Conservation (phyloP, 306 rosid genomes). For the Prunus dulcis region DNA sequence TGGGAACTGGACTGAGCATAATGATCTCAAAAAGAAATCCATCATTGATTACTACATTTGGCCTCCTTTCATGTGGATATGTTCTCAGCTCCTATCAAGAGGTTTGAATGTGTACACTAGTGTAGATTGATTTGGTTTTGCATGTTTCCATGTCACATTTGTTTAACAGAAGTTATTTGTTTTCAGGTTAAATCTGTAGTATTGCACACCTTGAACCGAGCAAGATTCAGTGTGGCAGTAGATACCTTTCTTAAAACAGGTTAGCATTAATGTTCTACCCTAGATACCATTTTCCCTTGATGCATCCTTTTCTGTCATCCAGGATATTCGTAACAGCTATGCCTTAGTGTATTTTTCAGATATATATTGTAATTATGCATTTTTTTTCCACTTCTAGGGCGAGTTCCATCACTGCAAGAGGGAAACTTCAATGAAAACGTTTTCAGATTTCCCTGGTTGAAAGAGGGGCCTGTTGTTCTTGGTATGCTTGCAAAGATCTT, state of each 20-base stretch:
- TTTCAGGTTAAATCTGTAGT: conserved; percentile 90
- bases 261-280: conserved; percentile 12
- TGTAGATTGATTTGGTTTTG: conserved; percentile 1
- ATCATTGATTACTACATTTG: conserved; percentile 73
- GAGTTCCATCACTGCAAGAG: conserved; percentile 79
- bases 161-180: conserved; percentile 22
- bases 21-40: conserved; percentile 79
- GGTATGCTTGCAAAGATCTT: conserved; percentile 44
- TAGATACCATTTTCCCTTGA: conserved; percentile 20
- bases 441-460: conserved; percentile 82
- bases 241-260: conserved; percentile 90
- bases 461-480: conserved; percentile 82
- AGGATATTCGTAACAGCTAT: neutral
- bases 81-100: conserved; percentile 85
- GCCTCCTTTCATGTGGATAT: conserved; percentile 93
- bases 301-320: neutral
- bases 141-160: conserved; percentile 7
- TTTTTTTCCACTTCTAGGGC: conserved; percentile 44
- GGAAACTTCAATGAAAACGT: conserved; percentile 78
- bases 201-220: conserved; percentile 86
- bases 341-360: conserved; percentile 1
- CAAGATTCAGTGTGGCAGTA: conserved; percentile 87
- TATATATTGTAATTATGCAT: conserved; percentile 14
- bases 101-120: conserved; percentile 50
- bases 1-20: conserved; percentile 97